Evolutionary conservation across 345 rosid species (phyloP).

Genomic region (Cardamine occulta): DNA sequence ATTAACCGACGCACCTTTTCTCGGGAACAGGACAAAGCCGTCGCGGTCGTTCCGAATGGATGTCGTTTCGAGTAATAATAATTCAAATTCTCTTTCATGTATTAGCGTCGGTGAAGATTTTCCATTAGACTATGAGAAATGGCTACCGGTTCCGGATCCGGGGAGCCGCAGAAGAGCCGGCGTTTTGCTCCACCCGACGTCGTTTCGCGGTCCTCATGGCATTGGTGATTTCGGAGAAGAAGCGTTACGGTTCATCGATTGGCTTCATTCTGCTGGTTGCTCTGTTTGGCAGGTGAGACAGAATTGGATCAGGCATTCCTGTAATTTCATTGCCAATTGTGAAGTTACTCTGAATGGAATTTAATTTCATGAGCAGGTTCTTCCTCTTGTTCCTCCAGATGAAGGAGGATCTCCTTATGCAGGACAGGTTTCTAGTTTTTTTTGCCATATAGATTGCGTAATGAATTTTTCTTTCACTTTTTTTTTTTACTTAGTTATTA

Average conservation of each 20-base stretch:
- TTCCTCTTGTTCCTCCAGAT: slow-evolving; percentile 95
- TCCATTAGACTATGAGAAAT: slow-evolving; percentile 60
- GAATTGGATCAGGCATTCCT: no score
- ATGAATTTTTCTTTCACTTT: slow-evolving; percentile 11
- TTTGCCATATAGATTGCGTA: not conserved
- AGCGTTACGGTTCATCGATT: slow-evolving; percentile 78
- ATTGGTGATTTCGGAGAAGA: slow-evolving; percentile 89
- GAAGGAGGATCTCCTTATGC: slow-evolving; percentile 88
- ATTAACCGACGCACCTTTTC: slow-evolving; percentile 10
- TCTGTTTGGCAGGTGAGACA: slow-evolving; percentile 93
- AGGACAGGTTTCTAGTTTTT: slow-evolving; percentile 63
- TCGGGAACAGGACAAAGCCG: slow-evolving; percentile 3
- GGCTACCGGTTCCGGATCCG: slow-evolving; percentile 59
- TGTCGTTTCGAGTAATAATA: slow-evolving; percentile 40
- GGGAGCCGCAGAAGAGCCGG: slow-evolving; percentile 69
- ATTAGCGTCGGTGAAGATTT: slow-evolving; percentile 65
- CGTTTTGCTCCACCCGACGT: slow-evolving; percentile 90
- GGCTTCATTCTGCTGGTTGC: slow-evolving; percentile 86
- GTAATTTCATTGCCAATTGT: no score
- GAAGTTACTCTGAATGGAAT: no score
- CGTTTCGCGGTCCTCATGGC: slow-evolving; percentile 77
- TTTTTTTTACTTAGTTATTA: not conserved
- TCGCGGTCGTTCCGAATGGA: slow-evolving; percentile 29
- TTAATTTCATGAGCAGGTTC: slow-evolving; percentile 58
- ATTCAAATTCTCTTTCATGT: slow-evolving; percentile 35